These are phyloP conservation scores for Ophidiomyces ophidiicola DNA, from an alignment of 2,329 filamentous ascomycete species.

Conservation along the genomic window DNA sequence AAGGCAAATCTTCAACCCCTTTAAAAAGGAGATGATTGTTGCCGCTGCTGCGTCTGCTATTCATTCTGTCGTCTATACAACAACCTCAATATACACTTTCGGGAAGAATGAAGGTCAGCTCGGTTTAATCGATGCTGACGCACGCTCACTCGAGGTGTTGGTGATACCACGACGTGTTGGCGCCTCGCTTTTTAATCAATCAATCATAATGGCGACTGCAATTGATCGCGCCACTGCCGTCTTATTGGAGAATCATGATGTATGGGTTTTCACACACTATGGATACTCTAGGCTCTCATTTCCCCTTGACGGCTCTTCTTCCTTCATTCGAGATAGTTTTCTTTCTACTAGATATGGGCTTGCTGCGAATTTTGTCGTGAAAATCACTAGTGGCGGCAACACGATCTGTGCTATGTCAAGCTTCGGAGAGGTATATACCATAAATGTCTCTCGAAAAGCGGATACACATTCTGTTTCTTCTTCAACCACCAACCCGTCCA, in stretches of 20 bases:
- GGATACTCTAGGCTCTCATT: slow-evolving; percentile 88
- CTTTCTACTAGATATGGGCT: slow-evolving; percentile 54
- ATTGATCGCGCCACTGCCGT: slow-evolving; percentile 84
- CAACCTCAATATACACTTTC: slow-evolving; percentile 75
- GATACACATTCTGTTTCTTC: slow-evolving; percentile 49
- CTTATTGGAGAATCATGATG: slow-evolving; percentile 72
- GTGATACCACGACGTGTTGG: slow-evolving; percentile 72
- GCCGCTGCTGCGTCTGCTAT: slow-evolving; percentile 80
- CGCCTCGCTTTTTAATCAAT: slow-evolving; percentile 61
- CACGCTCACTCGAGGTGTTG: slow-evolving; percentile 78
- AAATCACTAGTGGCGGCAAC: slow-evolving; percentile 74
- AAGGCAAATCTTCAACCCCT: slow-evolving; percentile 76
- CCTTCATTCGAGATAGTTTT: slow-evolving; percentile 54
- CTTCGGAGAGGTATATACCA: slow-evolving; percentile 76
- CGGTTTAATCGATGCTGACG: slow-evolving; percentile 88
- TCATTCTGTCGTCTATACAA: slow-evolving; percentile 82
- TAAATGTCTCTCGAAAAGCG: slow-evolving; percentile 57
- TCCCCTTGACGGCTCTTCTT: slow-evolving; percentile 59
- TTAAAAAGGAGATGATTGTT: slow-evolving; percentile 72
- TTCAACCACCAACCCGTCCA: slow-evolving; percentile 85
- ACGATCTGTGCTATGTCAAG: slow-evolving; percentile 81
- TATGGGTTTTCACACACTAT: slow-evolving; percentile 91
- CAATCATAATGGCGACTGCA: slow-evolving; percentile 68
- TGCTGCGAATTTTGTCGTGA: slow-evolving; percentile 55
- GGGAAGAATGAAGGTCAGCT: slow-evolving; percentile 92